Conservation (phyloP, 768 basidiomycete genomes). For the Boletus sp. region DNA sequence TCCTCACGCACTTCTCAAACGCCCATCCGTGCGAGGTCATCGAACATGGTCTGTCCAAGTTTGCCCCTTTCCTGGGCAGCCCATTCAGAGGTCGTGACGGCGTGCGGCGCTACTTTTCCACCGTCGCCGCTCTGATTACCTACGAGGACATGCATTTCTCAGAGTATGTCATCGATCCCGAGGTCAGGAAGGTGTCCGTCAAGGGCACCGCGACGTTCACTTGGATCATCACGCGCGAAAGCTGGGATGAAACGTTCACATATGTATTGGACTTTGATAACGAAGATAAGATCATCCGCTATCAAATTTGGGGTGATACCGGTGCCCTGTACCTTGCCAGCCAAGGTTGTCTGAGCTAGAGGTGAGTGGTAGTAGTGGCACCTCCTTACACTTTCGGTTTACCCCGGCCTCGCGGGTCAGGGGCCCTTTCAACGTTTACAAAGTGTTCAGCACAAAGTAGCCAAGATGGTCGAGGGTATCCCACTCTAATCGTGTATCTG, state of each 20-base stretch:
- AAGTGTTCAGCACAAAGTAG: neutral
- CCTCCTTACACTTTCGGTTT: neutral
- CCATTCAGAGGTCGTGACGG: constrained; percentile 43
- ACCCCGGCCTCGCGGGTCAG: neutral
- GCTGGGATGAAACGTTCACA: constrained; percentile 60
- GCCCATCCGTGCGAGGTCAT: constrained; percentile 41
- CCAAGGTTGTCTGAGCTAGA: constrained; percentile 39
- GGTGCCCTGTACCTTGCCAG: constrained; percentile 61
- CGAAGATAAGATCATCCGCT: constrained; percentile 49
- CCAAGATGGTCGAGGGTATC: neutral
- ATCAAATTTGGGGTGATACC: constrained; percentile 69
- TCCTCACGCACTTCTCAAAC: constrained; percentile 51
- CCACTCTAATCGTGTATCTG: constrained; percentile 3
- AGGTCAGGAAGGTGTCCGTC: constrained; percentile 48
- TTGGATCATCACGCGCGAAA: constrained; percentile 50
- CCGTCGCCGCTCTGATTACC: constrained; percentile 42
- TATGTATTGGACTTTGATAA: constrained; percentile 62
- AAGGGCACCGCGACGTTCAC: constrained; percentile 55
- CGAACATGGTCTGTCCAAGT: constrained; percentile 51
- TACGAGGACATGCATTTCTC: constrained; percentile 54
- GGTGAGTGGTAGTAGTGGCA: constrained; percentile 2
- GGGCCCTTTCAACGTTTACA: neutral
- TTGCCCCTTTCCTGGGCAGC: constrained; percentile 61
- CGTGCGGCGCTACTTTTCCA: constrained; percentile 47
- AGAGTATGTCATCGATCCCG: constrained; percentile 52